Conservation (phyloP, 176 grass and related monocot genomes). For the Carex cristatella region DNA sequence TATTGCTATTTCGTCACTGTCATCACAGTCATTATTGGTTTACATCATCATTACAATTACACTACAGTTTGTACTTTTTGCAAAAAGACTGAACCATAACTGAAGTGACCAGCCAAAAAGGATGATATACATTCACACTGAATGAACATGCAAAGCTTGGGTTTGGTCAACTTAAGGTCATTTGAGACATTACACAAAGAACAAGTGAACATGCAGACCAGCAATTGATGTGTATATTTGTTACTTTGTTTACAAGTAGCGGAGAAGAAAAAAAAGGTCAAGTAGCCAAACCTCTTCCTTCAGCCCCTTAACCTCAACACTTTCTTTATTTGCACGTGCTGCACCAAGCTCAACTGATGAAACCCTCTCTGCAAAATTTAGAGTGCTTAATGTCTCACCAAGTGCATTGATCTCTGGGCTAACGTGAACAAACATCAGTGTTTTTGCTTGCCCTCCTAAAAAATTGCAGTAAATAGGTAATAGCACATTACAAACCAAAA, state of each 20-base stretch:
- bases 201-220: neutral
- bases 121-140: neutral
- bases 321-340: constrained; percentile 66
- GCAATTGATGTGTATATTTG: neutral
- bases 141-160: neutral
- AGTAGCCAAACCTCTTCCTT: constrained; percentile 48
- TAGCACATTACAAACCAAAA: constrained; percentile 1
- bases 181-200: neutral
- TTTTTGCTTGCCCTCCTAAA: constrained; percentile 79
- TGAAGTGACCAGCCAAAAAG: neutral
- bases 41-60: neutral
- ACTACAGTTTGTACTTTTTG: neutral
- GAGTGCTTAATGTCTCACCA: constrained; percentile 67
- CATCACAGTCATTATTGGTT: neutral
- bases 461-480: neutral
- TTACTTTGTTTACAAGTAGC: neutral
- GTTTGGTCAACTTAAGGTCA: neutral
- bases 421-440: constrained; percentile 75
- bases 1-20: neutral
- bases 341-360: constrained; percentile 67
- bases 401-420: constrained; percentile 53
- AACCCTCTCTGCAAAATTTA: constrained; percentile 85
- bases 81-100: neutral
- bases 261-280: neutral
- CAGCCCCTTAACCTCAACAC: constrained; percentile 54